These are phyloP conservation scores for Ambispora gerdemannii DNA, from an alignment of 192 early-diverging fungal species.

Conservation along the genomic window DNA sequence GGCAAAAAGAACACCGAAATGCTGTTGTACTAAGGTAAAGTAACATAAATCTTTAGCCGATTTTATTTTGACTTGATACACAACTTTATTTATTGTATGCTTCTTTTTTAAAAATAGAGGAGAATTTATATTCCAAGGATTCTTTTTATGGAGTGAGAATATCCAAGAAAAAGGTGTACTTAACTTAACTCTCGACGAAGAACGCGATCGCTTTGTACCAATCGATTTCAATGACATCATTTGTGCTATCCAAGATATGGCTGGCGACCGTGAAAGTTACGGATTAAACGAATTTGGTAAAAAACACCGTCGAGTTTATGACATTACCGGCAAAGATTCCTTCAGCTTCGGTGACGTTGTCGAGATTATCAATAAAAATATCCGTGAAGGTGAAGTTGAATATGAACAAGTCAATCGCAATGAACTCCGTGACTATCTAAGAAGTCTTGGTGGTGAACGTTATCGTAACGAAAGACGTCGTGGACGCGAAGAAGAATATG, in stretches of 20 bases:
- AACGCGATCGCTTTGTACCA: neutral
- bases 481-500: neutral
- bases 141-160: neutral
- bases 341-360: neutral
- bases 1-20: neutral
- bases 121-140: neutral
- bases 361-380: neutral
- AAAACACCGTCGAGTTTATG: neutral
- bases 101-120: no score
- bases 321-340: neutral
- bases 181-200: neutral
- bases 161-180: neutral
- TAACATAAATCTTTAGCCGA: neutral
- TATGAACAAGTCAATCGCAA: neutral
- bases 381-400: neutral
- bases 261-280: neutral
- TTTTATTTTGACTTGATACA: neutral
- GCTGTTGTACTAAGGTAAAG: neutral
- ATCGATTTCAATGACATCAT: neutral
- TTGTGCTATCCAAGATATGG: neutral
- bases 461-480: no score
- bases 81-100: no score
- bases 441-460: no score
- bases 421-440: neutral
- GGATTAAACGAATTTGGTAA: neutral